Base-by-base conservation (phyloP, 2,329 filamentous ascomycete genomes). In the Zasmidium citrigriseum region DNA sequence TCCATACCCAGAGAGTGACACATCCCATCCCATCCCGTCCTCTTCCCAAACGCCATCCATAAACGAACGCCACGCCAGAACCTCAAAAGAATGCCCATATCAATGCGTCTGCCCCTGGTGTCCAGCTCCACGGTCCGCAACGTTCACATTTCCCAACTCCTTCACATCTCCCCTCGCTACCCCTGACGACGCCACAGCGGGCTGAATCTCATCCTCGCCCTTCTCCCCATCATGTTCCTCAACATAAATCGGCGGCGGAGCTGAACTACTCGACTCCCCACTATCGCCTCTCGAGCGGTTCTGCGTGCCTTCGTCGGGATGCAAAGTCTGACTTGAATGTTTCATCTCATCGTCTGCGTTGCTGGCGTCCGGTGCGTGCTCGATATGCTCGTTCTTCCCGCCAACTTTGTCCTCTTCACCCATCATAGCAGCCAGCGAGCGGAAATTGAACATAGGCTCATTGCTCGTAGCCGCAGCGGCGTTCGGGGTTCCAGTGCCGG, bases 361-460 rank as follows among this genome's bases (percentile, higher is more conserved):
- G 14, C 41, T 49, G 16, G 38, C 46, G n/a, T 57, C 58, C 41
- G 64, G 58, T n/a, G 64, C 65, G 50, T 71, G 70, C 58, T 79
- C 79, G 46, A 77, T 74, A 52, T 76, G 73, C 61, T 77, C 72
- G 51, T 72, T 62, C n/a, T 66, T 67, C 38, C 58, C 47, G 25
- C 68, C 73, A 9, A 70, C 70, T 57, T 82, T 80, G 45, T 86
- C 83, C 51, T 86, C 82, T 41, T 83, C 86, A 0, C 88, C 90
- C 25, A 97, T 90, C 72, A 96, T 90, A 61, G 91, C 90, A 1
- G 91, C 90, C 21, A 98, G 78, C 66, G 91, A 96, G 56, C 87
- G 83, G 71, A 97, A 97, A 73, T 96, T 97, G 75, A 96, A 95
- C 84, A 96, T 86, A 2, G 91, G 86, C 70, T 97, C 93, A 77